These are phyloP conservation scores for Neodidymelliopsis sp. DNA, from an alignment of 2,329 filamentous ascomycete species.

Conservation along the genomic window DNA sequence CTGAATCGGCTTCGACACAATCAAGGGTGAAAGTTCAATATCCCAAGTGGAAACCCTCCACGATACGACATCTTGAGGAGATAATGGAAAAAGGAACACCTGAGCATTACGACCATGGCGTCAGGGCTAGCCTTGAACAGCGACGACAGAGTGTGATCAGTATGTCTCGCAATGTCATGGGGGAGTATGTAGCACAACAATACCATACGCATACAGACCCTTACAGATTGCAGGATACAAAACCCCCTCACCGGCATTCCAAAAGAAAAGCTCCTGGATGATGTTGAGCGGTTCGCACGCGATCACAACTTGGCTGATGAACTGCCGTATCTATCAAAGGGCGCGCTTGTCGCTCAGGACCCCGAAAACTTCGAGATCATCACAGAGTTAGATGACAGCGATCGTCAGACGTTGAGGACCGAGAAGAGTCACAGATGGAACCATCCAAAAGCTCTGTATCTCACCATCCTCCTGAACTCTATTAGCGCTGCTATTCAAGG, in stretches of 20 bases:
- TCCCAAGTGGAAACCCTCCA: no score
- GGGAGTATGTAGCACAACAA: no score
- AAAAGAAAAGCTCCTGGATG: slow-evolving; percentile 54
- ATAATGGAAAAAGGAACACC: no score
- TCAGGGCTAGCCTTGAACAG: no score
- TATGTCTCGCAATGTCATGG: no score
- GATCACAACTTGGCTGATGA: slow-evolving; percentile 56
- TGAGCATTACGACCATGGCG: no score
- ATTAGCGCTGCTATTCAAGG: slow-evolving; percentile 70
- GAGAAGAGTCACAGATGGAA: slow-evolving; percentile 65
- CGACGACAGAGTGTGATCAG: no score
- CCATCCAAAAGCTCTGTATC: slow-evolving; percentile 63
- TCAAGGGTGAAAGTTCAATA: no score
- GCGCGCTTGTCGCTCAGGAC: slow-evolving; percentile 57
- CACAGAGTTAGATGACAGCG: slow-evolving; percentile 25
- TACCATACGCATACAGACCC: no score
- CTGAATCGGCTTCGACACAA: no score
- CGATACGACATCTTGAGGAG: no score
- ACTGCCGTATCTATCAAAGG: slow-evolving; percentile 56
- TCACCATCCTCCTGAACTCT: slow-evolving; percentile 71
- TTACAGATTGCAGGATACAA: slow-evolving; percentile 28
- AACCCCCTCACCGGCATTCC: slow-evolving; percentile 31
- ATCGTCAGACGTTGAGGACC: slow-evolving; percentile 26
- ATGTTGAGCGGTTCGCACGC: slow-evolving; percentile 61
- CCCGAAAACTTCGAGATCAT: slow-evolving; percentile 24